Base-by-base conservation (phyloP, 140 eudicot species). In the Bidens hawaiensis region DNA sequence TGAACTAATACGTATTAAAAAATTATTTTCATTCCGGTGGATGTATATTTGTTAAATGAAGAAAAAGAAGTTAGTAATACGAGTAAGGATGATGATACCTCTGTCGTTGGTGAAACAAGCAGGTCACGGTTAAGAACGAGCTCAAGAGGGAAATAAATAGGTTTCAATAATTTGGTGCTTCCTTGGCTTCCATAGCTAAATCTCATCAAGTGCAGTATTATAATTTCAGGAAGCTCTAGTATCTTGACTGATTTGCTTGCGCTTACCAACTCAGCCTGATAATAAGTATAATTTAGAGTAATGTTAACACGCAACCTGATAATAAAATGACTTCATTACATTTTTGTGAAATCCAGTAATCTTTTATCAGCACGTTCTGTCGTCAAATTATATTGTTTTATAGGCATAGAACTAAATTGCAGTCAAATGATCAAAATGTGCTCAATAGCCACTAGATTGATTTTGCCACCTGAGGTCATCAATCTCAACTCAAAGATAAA, bases 201-300 rank as follows among this genome's bases (percentile, higher is more conserved):
- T 14, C 97, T 84, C 97, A 89, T 83, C 66, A 89, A 77, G 38
- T 89, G 97, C 76, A 89, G 73, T 66, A 89, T 74, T 78, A 89
- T 75, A 15, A 89, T 74, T 72, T 89, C 78, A 2, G 97, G 80
- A 52, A 85, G 95, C 72, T 81, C 82, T 65, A 75, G 69, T 24
- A 89, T 76, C 77, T 85, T 80, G 4, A 85, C 95, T 12, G 88
- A 89, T 72, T 89, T 89, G 77, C 86, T 85, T 52, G 97, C 97
- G 67, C 80, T 78, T 25, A 85, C 94, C 71, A 85, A 83, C 68
- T 84, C 91, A 14, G 86, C 90, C 96, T 88, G 79, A 72, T 56
- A 33, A 45, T 36, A 15, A 26, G n/a, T n/a, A n/a, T n/a, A n/a
- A n/a, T n/a, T n/a, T n/a, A n/a, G n/a, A n/a, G n/a, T n/a, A n/a